Base-by-base conservation (phyloP, 2,329 filamentous ascomycete genomes). In the Apiospora saccharicola region DNA sequence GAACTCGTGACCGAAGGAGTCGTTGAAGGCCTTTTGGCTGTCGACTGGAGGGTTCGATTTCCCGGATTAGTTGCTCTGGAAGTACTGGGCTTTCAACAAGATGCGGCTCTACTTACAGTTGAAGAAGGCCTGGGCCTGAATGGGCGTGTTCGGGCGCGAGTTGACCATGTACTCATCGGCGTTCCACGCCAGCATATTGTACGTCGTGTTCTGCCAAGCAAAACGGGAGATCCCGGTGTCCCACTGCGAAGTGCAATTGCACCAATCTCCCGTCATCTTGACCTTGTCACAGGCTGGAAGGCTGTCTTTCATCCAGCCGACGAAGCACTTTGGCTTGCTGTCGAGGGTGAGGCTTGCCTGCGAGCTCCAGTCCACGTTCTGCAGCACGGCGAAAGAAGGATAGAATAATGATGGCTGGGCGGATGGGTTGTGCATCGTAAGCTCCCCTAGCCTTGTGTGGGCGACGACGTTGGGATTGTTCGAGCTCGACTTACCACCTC, bases 121-220 rank as follows among this genome's bases (percentile, higher is more conserved):
- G 41, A 67, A 67, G 34, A 67, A 67, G n/a, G 61, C 61, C 61
- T 67, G 61, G 34, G 61, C 41, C 41, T 43, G 19, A 13, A 67
- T 37, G 4, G 61, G 61, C 34, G 61, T 67, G 7, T 34, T 67
- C 1, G 61, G 61, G n/a, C 34, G 34, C n/a, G 61, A 41, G 7
- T 67, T 67, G 16, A 67, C 12, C 61, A 67, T 41, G 8, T 67
- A 34, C n/a, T 43, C 8, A 8, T 44, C 13, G 19, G 61, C 8
- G n/a, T 67, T 67, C 61, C 34, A 67, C 0, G 34, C 34, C 61
- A 67, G 43, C 30, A 43, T 43, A 4, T 41, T 43, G 34, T 67
- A 67, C 34, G 61, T 67, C n/a, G 61, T 67, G 34, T 67, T 67
- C n/a, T 67, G 61, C 61, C 61, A 67, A 4, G 4, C 8, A 5